phyloP scores from a whole-genome alignment of 305 asterid species.

The Solanum hybrid region DNA sequence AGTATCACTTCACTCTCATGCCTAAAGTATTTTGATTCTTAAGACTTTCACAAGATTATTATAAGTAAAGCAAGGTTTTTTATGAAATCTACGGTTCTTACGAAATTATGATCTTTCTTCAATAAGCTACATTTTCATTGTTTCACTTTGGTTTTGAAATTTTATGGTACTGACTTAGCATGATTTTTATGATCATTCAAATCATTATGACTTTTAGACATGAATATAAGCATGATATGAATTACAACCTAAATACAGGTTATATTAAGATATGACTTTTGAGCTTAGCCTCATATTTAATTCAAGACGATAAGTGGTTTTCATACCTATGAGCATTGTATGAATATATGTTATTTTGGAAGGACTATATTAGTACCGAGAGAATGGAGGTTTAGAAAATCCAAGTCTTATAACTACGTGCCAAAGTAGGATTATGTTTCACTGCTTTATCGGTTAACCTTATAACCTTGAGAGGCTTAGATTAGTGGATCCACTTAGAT shows the following conservation, averaged over 20 bases:
- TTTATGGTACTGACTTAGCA: background rate
- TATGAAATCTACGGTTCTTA: too few species aligned
- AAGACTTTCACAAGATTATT: too few species aligned
- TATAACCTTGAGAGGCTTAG: background rate
- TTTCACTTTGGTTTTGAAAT: background rate
- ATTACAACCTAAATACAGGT: background rate
- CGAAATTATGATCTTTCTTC: background rate
- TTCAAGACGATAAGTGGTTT: background rate
- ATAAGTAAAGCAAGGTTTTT: too few species aligned
- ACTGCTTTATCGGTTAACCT: background rate
- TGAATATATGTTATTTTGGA: background rate
- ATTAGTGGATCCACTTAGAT: background rate
- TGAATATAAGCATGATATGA: background rate
- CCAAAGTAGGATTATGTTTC: background rate
- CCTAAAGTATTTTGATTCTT: background rate
- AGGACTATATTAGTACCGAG: background rate
- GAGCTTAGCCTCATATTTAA: background rate
- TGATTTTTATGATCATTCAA: background rate
- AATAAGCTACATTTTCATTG: background rate
- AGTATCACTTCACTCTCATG: background rate
- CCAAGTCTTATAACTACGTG: background rate
- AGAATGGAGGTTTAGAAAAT: background rate
- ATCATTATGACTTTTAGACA: too few species aligned
- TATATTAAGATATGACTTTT: background rate
- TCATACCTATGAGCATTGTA: background rate